A percentile compares a stretch with the other conserved stretches of the same genome.
phyloP scores from a whole-genome alignment of 345 rosid genomes.

The Arabis alpina region DNA sequence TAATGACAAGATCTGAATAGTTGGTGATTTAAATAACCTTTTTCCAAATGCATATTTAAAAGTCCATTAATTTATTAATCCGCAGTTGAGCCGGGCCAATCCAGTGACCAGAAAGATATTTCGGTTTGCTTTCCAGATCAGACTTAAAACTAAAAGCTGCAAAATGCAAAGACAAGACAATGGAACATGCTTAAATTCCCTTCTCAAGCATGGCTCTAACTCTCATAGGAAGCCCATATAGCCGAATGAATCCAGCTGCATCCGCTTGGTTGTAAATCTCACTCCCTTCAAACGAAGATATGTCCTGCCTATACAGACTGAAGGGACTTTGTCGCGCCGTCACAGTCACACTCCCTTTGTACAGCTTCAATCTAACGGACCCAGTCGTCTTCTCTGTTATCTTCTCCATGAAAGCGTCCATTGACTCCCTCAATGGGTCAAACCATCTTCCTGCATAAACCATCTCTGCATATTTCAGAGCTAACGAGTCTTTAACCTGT shows the following conservation, averaged over 20 bases:
- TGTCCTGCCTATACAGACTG: constrained; percentile 87
- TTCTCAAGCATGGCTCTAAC: constrained; percentile 83
- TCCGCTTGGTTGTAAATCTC: constrained; percentile 88
- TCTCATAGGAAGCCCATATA: constrained; percentile 85
- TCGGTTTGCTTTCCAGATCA: no score
- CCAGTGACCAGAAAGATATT: no score
- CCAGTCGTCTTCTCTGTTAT: constrained; percentile 76
- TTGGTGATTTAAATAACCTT: no score
- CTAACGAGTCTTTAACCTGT: constrained; percentile 75
- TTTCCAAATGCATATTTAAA: no score
- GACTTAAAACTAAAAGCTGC: no score
- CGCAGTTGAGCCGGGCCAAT: no score
- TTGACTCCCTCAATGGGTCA: constrained; percentile 77
- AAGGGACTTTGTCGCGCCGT: constrained; percentile 68
- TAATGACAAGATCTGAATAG: no score
- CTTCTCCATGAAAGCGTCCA: constrained; percentile 90
- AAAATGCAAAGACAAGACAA: background rate
- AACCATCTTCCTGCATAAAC: constrained; percentile 99
- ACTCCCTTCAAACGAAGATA: constrained; percentile 86
- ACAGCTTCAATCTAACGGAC: constrained; percentile 71
- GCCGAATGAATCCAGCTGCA: constrained; percentile 82
- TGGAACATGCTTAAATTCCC: constrained; percentile 42
- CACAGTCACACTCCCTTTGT: constrained; percentile 74
- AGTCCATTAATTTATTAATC: no score
- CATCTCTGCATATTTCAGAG: constrained; percentile 86